Evolutionary conservation across 305 asterid genomes (phyloP).

Genomic region (Rubia occidens): DNA sequence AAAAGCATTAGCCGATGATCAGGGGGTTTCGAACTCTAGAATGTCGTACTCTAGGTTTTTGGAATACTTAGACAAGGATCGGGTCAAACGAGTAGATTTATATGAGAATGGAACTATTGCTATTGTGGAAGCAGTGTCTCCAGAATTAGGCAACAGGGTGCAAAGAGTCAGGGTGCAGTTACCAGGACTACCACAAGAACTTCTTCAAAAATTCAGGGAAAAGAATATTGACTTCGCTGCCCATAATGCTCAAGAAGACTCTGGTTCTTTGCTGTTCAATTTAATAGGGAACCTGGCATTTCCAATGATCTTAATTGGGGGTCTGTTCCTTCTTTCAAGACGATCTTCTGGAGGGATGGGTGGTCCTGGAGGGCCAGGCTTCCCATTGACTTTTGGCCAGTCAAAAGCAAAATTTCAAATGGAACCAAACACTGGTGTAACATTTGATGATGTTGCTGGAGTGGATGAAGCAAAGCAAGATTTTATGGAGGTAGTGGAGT

Average conservation of each 20-base stretch:
- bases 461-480: constrained; percentile 99
- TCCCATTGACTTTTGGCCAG: constrained; percentile 64
- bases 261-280: constrained; percentile 67
- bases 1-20: constrained; percentile 74
- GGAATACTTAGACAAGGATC: constrained; percentile 81
- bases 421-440: constrained; percentile 95
- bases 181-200: constrained; percentile 93
- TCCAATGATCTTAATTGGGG: constrained; percentile 75
- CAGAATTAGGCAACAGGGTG: constrained; percentile 73
- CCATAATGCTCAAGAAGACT: constrained; percentile 84
- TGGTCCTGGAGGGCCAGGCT: constrained; percentile 91
- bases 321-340: constrained; percentile 84
- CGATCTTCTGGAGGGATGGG: constrained; percentile 91
- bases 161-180: constrained; percentile 88
- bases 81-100: constrained; percentile 71
- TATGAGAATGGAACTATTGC: constrained; percentile 88
- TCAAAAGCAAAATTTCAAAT: constrained; percentile 89
- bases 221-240: constrained; percentile 88
- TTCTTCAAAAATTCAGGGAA: constrained; percentile 84
- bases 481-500: constrained; percentile 94
- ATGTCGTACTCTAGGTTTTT: constrained; percentile 91
- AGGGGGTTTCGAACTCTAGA: constrained; percentile 78
- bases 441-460: constrained; percentile 90
- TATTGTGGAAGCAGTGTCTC: constrained; percentile 84
- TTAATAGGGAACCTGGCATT: constrained; percentile 78